A percentile compares a stretch with the other conserved stretches of the same genome.
These are phyloP conservation scores for Lactarius trivialis DNA, from an alignment of 768 basidiomycete genomes.

Conservation along the genomic window DNA sequence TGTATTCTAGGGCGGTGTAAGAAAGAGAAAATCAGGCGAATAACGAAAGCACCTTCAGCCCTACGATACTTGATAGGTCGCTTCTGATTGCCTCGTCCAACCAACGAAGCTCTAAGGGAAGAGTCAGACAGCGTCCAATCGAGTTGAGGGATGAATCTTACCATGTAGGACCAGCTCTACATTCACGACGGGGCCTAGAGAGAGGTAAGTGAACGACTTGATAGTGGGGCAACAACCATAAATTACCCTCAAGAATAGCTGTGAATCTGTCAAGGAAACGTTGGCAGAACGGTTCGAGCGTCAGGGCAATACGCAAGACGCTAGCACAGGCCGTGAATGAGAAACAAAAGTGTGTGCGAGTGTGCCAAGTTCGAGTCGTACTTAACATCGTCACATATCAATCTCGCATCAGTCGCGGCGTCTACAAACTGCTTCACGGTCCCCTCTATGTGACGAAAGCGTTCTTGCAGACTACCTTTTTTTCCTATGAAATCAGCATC, in stretches of 20 bases:
- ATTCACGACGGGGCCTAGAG: slow-evolving; percentile 40
- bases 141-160: slow-evolving; percentile 23
- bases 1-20: slow-evolving; percentile 44
- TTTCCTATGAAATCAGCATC: not conserved
- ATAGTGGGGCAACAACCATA: not conserved
- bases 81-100: slow-evolving; percentile 9
- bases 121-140: not conserved
- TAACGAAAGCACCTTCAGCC: too few species aligned
- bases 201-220: not conserved
- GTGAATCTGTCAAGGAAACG: not conserved
- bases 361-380: not conserved
- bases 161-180: slow-evolving; percentile 48
- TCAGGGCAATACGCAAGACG: slow-evolving; percentile 5
- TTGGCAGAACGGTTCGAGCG: slow-evolving; percentile 4
- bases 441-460: too few species aligned
- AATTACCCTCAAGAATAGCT: not conserved
- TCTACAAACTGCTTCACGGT: too few species aligned
- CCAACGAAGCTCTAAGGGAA: slow-evolving; percentile 6
- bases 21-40: not conserved
- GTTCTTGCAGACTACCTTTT: too few species aligned
- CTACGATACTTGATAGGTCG: slow-evolving; percentile 5
- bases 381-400: not conserved
- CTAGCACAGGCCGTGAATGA: slow-evolving; percentile 3
- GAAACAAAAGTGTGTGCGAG: not conserved
- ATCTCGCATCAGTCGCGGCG: too few species aligned